These are phyloP conservation scores for Allium fistulosum DNA, from an alignment of 106 monocot genomes.

Conservation along the genomic window DNA sequence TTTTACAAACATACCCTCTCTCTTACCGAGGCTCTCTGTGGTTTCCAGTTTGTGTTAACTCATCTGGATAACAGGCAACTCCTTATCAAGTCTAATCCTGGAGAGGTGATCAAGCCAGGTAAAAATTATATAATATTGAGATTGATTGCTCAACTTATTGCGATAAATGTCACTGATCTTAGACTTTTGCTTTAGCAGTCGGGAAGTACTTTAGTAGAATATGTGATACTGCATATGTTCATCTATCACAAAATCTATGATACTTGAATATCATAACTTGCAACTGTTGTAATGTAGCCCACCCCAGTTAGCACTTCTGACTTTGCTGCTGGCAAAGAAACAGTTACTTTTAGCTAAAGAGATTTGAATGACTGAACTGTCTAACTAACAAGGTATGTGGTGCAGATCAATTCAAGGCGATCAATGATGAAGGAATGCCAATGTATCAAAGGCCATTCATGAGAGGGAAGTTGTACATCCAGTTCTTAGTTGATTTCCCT, in stretches of 20 bases:
- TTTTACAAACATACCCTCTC: slow-evolving; percentile 74
- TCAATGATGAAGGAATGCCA: slow-evolving; percentile 24
- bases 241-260: no score
- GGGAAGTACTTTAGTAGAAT: no score
- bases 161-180: neutral
- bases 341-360: no score
- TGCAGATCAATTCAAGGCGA: slow-evolving; percentile 30
- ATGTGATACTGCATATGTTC: no score
- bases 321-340: neutral
- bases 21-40: slow-evolving; percentile 81
- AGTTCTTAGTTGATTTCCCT: slow-evolving; percentile 62
- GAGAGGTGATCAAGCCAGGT: slow-evolving; percentile 94
- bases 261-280: neutral
- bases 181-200: neutral
- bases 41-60: slow-evolving; percentile 87
- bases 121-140: neutral
- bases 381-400: no score
- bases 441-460: slow-evolving; percentile 22
- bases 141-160: no score
- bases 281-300: neutral
- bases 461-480: slow-evolving; percentile 43
- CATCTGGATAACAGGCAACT: slow-evolving; percentile 86
- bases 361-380: no score
- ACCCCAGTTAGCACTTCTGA: no score
- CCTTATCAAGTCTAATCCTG: slow-evolving; percentile 80